These are phyloP conservation scores for Colletotrichum chrysophilum DNA, from an alignment of 2,329 filamentous ascomycete genomes.

Conservation along the genomic window DNA sequence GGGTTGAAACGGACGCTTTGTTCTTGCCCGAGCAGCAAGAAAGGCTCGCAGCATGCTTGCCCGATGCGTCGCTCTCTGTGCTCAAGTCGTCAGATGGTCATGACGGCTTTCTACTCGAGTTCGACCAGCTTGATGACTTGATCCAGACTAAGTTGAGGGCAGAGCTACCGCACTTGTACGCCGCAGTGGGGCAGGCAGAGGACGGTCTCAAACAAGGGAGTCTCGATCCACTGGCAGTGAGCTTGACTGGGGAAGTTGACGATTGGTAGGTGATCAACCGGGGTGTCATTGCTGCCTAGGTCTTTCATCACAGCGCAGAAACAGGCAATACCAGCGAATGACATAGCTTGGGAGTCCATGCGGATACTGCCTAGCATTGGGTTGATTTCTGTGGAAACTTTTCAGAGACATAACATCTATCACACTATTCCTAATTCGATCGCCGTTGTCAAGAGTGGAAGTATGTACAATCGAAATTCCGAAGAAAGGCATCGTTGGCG, in stretches of 20 bases:
- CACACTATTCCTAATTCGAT: neutral
- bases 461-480: neutral
- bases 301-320: neutral
- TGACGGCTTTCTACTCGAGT: slow-evolving; percentile 41
- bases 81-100: slow-evolving; percentile 36
- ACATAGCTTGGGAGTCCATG: neutral
- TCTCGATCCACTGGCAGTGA: neutral
- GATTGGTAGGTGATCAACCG: slow-evolving; percentile 64
- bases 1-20: slow-evolving; percentile 37
- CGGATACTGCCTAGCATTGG: neutral
- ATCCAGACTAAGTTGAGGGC: slow-evolving; percentile 25
- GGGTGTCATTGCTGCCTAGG: neutral
- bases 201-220: neutral
- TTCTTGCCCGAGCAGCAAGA: slow-evolving; percentile 37
- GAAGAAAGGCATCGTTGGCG: neutral
- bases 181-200: neutral
- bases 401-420: neutral
- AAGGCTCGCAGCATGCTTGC: slow-evolving; percentile 32
- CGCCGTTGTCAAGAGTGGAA: neutral
- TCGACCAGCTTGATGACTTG: slow-evolving; percentile 32
- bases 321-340: neutral
- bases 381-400: neutral
- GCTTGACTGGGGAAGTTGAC: slow-evolving; percentile 7
- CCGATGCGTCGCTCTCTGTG: slow-evolving; percentile 29
- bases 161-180: neutral